Base-by-base conservation (phyloP, 352 stramenopile species). In the Pythium guiyangense region DNA sequence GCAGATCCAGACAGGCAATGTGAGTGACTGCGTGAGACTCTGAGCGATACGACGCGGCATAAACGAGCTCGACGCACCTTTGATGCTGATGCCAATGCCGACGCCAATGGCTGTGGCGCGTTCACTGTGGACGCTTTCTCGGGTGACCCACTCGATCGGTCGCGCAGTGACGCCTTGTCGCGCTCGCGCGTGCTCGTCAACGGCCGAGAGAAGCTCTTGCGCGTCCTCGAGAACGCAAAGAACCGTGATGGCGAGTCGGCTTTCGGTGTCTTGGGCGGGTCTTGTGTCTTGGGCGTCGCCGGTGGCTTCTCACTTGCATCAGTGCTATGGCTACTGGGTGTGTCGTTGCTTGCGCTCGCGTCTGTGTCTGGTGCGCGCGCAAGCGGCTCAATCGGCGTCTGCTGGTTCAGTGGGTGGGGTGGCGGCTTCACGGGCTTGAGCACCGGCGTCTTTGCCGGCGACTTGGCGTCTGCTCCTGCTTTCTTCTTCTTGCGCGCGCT, bases 171-270 rank as follows among this genome's bases (percentile, higher is more conserved):
- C 14, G 31, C 31, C 31, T 34, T 45, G 0, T n/a, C 11, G 14
- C 12, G 31, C 45, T 54, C 17, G 34, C 39, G 46, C 10, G 12
- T n/a, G 2, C 50, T 37, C 29, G 26, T 43, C 2, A 35, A 20
- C 25, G 18, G 22, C 17, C 39, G 31, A 27, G 20, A 11, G 14
- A 45, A 39, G 26, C 34, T 53, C 29, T 29, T 43, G 15, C 43
- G 31, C 12, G 12, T n/a, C 29, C 22, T 45, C 39, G 49, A 35
- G 11, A 61, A 52, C 6, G n/a, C 49, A n/a, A 57, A 63, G 40
- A 64, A 67, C 20, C 60, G 60, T 10, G 56, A 42, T 2, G 59
- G 49, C 17, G 60, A 67, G 15, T 64, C 60, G 6, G 44, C 44
- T 31, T 67, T 63, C 17, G 20, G 27, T 25, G 35, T 35, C n/a